Evolutionary conservation across 2,329 filamentous ascomycete genomes (phyloP).

Genomic region (Orbilia javanica): DNA sequence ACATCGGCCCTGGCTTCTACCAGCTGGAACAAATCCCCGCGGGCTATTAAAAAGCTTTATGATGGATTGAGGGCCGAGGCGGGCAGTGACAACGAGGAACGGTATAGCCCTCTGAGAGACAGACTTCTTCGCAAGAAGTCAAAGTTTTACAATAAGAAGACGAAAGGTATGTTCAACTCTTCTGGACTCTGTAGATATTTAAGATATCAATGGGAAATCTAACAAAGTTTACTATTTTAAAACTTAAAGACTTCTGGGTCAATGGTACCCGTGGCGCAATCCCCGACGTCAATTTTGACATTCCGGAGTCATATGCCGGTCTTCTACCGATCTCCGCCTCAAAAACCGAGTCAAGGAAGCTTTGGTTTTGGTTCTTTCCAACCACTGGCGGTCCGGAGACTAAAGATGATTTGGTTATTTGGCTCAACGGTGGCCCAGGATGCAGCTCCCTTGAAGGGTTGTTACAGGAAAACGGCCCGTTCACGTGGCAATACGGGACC

Average conservation of each 20-base stretch:
- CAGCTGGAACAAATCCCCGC: conserved; percentile 36
- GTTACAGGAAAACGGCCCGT: conserved; percentile 82
- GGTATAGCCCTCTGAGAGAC: neutral
- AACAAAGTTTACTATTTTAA: neutral
- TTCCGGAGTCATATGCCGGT: conserved; percentile 76
- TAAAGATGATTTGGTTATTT: conserved; percentile 74
- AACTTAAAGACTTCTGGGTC: conserved; percentile 72
- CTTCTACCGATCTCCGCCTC: conserved; percentile 71
- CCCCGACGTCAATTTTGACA: conserved; percentile 77
- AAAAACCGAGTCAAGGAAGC: conserved; percentile 68
- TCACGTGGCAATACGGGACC: conserved; percentile 78
- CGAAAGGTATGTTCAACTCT: conserved; percentile 59
- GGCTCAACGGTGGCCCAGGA: conserved; percentile 72
- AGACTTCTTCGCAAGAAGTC: conserved; percentile 14
- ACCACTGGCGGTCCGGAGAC: conserved; percentile 68
- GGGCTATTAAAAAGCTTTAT: conserved; percentile 33
- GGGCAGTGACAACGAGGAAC: neutral
- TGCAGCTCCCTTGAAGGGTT: conserved; percentile 76
- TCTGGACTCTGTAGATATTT: neutral
- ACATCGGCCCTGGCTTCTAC: conserved; percentile 42
- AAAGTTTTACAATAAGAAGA: conserved; percentile 61
- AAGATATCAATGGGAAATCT: neutral
- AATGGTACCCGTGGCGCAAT: conserved; percentile 72
- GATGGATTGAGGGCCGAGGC: conserved; percentile 5
- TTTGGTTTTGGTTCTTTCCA: conserved; percentile 78